Conservation (phyloP, 1,139 yeast species). For the Taphrina betulina region DNA sequence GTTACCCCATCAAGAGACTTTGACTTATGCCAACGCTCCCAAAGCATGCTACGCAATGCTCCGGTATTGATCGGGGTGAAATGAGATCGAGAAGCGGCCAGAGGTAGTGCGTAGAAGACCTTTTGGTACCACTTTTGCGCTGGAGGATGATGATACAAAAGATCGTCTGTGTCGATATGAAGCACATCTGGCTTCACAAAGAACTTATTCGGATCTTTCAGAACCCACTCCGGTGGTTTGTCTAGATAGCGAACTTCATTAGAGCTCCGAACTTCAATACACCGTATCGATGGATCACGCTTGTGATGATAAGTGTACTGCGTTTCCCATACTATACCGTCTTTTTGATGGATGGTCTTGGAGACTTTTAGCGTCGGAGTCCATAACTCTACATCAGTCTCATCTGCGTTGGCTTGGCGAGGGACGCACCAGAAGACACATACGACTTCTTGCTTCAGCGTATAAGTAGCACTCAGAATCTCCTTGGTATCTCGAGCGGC, state of each 20-base stretch:
- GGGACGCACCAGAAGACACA: constrained; percentile 12
- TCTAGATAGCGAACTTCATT: not conserved
- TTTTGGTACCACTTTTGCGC: not conserved
- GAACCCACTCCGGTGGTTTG: constrained; percentile 4
- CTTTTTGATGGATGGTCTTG: constrained; percentile 1
- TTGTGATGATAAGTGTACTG: constrained; percentile 17
- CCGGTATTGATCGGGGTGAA: constrained; percentile 4
- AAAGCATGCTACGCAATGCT: constrained; percentile 5
- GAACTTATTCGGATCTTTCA: constrained; percentile 8
- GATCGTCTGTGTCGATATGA: constrained; percentile 13
- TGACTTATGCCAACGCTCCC: constrained; percentile 21
- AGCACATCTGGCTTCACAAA: constrained; percentile 1
- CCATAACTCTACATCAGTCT: not conserved
- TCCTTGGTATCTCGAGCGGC: not conserved
- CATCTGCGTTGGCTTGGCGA: not conserved
- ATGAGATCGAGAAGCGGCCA: too few species aligned
- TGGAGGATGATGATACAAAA: not conserved
- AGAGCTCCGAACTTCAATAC: not conserved
- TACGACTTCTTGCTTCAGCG: not conserved
- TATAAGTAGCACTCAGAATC: not conserved
- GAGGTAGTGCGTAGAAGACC: not conserved
- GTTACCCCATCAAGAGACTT: constrained; percentile 21
- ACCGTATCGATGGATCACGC: constrained; percentile 2
- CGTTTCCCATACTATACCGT: not conserved
- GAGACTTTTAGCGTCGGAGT: constrained; percentile 1